Evolutionary conservation across 805 yeast genomes (phyloP), one percentile per base, ranked within the genome.

Genomic region (Ogataea wickerhamii): DNA sequence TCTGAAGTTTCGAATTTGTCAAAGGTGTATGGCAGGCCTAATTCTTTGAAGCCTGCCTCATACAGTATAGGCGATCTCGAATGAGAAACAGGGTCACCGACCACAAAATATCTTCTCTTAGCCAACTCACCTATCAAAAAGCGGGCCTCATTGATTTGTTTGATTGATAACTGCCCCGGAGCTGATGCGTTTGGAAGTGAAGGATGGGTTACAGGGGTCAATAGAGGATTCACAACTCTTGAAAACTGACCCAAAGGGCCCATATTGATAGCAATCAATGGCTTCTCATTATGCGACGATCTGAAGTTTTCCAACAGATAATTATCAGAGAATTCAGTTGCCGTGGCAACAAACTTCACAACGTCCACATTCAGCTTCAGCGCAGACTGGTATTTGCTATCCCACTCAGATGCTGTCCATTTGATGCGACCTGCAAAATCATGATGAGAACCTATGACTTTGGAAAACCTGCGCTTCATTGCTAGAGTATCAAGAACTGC

Each of bases 61-160:
- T 93, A 98, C 49, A 93, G 70, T 13, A 73, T 66, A 29, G 98
- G 98, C 2, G 97, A 88, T 59, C 87, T 78, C 2, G 98, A 88
- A 60, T 89, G 96, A 6, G 75, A 61, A 39, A 89, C 73, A 35
- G 98, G 97, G 10, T 70, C 64, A 5, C 98, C 98, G 44, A 80
- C 82, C 43, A 89, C 78, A 61, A 73, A 84, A 51, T 80, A 85
- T 42, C 76, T 68, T 63, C 78, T 74, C 14, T 73, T 45, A 6
- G 62, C 45, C 37, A 78, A 67, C n/a, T 79, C 78, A 28, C 96
- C 96, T 46, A 86, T 67, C 25, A 71, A 63, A 12, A 73, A 52
- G 36, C 70, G 71, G 3, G 78, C 66, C 39, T 68, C 56, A 61
- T 88, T 78, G 47, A 87, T 77, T 55, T 85, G 76, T 34, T 66